Evolutionary conservation across 2,329 filamentous ascomycete genomes (phyloP), one percentile per base, ranked within the genome.

Genomic region (Colletotrichum siamense): DNA sequence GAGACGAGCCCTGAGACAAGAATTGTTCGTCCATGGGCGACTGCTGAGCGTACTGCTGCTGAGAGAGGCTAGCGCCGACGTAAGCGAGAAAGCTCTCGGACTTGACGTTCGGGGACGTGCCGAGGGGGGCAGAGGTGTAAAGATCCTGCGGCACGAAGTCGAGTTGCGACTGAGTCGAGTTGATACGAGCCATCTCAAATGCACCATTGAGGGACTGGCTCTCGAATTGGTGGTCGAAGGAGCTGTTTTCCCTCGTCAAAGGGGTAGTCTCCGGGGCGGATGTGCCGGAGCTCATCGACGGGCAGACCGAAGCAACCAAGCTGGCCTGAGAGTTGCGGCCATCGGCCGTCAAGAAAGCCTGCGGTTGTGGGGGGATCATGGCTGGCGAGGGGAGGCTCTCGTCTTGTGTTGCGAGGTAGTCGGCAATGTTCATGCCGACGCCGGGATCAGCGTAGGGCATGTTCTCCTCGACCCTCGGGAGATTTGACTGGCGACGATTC

Each of bases 221-320:
- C 73, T 82, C 77, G 39, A 73, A 71, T 59, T 77, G 79, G 77
- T 83, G 82, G 63, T 85, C 81, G 32, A 83, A 81, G 10, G 82
- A 82, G 81, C 87, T 89, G 78, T 86, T 88, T 72, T 86, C 84
- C 52, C 87, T 84, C 12, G 86, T 87, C 79, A 88, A 83, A 32
- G 86, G 84, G 71, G 83, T 84, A 1, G 81, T 83, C 44, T 88
- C 87, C 5, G 83, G 73, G 10, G 82, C 84, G 15, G 85, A 85
- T 6, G 84, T 83, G 0, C 83, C 85, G 5, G 87, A 88, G 32
- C 85, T 83, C 82, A 88, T 83, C 1, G 87, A 88, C 2, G 87
- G 87, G 67, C 85, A 88, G 5, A 81, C 80, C 1, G 87, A 87
- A 2, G 83, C 81, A 6, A 84, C 75, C 4, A 81, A 80, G 49